Conservation (phyloP, 805 yeast species). For the Wickerhamiella spandovensis region DNA sequence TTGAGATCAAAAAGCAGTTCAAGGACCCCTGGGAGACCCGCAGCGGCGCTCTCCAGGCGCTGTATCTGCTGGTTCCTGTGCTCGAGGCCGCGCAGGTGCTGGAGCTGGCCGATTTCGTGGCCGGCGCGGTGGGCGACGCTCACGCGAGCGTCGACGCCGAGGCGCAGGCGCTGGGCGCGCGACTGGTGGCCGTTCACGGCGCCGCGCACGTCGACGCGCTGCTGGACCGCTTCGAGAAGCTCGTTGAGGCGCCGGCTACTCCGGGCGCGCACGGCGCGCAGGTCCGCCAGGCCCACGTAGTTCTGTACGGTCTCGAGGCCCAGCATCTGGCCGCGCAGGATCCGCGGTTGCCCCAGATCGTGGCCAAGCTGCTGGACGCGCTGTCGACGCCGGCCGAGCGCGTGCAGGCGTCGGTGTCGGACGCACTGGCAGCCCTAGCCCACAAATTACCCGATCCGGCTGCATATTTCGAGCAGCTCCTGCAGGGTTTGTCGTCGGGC, state of each 20-base stretch:
- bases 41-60: constrained; percentile 62
- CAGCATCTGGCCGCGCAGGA: constrained; percentile 64
- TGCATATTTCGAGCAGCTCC: constrained; percentile 42
- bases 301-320: constrained; percentile 83
- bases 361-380: constrained; percentile 57
- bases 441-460: constrained; percentile 28
- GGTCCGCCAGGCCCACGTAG: constrained; percentile 30
- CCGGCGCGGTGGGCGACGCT: constrained; percentile 59
- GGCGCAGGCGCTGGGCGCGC: constrained; percentile 80
- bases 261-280: not conserved
- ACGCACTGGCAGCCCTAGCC: constrained; percentile 67
- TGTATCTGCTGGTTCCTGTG: constrained; percentile 42
- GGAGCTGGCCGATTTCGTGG: constrained; percentile 25
- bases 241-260: constrained; percentile 28
- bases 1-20: constrained; percentile 48
- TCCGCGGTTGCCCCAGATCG: constrained; percentile 45
- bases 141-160: constrained; percentile 64
- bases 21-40: constrained; percentile 77
- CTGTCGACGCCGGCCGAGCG: constrained; percentile 71
- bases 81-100: constrained; percentile 21
- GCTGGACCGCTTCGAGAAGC: constrained; percentile 64
- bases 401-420: constrained; percentile 78
- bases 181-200: constrained; percentile 55
- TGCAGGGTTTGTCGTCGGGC: constrained; percentile 39
- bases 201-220: constrained; percentile 51